Conservation (phyloP, 768 basidiomycete species). For the Gyrodon lividus region DNA sequence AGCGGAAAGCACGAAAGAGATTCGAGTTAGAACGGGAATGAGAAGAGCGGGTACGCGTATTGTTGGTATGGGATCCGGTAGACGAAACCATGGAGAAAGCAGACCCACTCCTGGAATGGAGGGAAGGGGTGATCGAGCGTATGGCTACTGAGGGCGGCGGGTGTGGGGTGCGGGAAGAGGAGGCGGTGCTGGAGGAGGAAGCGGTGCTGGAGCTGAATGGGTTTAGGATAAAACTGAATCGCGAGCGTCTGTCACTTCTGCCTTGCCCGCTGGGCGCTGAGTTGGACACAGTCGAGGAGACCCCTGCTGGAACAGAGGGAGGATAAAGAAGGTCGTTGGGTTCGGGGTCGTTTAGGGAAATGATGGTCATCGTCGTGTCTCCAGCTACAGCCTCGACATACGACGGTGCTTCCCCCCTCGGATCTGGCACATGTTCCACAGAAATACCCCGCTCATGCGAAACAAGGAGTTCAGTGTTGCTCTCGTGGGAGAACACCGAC, state of each 20-base stretch:
- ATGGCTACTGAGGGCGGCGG: slow-evolving; percentile 11
- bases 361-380: slow-evolving; percentile 6
- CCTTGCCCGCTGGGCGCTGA: background rate
- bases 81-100: slow-evolving; percentile 22
- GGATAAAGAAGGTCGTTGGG: slow-evolving; percentile 5
- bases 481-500: slow-evolving; percentile 15
- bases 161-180: slow-evolving; percentile 18
- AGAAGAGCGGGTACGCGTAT: slow-evolving; percentile 27
- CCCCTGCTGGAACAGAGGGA: background rate
- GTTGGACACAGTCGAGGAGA: background rate
- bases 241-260: slow-evolving; percentile 36
- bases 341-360: slow-evolving; percentile 24
- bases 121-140: slow-evolving; percentile 20
- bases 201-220: slow-evolving; percentile 34
- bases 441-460: slow-evolving; percentile 15
- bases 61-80: slow-evolving; percentile 21
- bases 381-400: slow-evolving; percentile 50
- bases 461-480: slow-evolving; percentile 20
- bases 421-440: slow-evolving; percentile 26
- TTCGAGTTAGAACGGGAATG: slow-evolving; percentile 36
- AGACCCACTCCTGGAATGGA: slow-evolving; percentile 17
- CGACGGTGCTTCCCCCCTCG: slow-evolving; percentile 63
- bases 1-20: slow-evolving; percentile 39
- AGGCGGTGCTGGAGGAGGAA: slow-evolving; percentile 23
- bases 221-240: slow-evolving; percentile 48